A percentile compares a stretch with the other conserved stretches of the same genome.
Evolutionary conservation across 1,284 basidiomycete genomes (phyloP).

Genomic region (Trichosporon sp.): DNA sequence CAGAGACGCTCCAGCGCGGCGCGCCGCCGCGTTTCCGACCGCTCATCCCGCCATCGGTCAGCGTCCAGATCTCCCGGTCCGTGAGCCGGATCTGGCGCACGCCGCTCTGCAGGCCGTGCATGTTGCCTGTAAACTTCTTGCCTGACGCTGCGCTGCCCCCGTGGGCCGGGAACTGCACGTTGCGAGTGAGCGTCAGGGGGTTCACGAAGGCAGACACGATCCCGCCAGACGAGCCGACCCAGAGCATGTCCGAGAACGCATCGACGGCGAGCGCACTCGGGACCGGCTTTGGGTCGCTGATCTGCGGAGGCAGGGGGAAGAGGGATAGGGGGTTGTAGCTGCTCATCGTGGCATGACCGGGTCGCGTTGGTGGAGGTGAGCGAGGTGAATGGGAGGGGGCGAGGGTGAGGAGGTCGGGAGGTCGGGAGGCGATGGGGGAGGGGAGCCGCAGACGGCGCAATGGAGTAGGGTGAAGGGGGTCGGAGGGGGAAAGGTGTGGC

Average conservation of each 20-base stretch:
- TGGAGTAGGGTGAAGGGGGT: background rate
- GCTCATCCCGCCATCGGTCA: conserved; percentile 54
- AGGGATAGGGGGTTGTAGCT: conserved; percentile 54
- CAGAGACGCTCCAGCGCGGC: conserved; percentile 54
- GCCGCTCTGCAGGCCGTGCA: conserved; percentile 28
- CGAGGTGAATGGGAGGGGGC: background rate
- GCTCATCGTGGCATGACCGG: conserved; percentile 30
- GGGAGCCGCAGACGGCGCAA: background rate
- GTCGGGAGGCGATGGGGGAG: background rate
- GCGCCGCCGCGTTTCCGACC: conserved; percentile 55
- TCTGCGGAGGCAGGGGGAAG: conserved; percentile 49
- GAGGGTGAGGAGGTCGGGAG: background rate
- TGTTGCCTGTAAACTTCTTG: conserved; percentile 47
- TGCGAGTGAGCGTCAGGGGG: conserved; percentile 58
- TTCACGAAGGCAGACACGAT: conserved; percentile 73
- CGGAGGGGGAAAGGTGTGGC: background rate
- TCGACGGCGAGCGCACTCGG: conserved; percentile 79
- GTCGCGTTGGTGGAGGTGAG: conserved; percentile 14
- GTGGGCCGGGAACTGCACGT: conserved; percentile 69
- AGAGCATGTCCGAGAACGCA: conserved; percentile 83
- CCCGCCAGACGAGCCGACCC: conserved; percentile 79
- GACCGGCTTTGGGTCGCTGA: conserved; percentile 47
- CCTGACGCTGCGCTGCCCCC: conserved; percentile 57
- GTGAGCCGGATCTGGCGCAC: conserved; percentile 74
- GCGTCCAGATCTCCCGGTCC: conserved; percentile 68